Percentiles rank a stretch among this genome's conserved stretches.
phyloP scores from a whole-genome alignment of 225 moss, liverwort and hornwort species.

The Sphagnum contortum region DNA sequence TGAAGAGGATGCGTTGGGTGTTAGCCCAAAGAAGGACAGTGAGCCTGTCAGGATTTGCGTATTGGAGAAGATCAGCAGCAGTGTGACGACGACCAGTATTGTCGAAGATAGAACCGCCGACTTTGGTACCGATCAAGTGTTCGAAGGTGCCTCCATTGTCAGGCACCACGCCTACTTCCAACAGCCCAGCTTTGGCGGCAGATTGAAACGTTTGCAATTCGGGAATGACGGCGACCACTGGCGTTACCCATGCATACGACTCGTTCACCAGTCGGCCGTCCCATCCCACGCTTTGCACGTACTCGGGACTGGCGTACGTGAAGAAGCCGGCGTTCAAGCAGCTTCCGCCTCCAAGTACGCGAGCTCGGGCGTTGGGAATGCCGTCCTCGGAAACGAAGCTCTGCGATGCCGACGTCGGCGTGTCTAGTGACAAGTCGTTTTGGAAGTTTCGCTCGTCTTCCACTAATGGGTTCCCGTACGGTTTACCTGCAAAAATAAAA shows the following conservation, averaged over 20 bases:
- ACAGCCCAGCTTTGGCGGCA: slow-evolving; percentile 28
- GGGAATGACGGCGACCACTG: slow-evolving; percentile 55
- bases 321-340: slow-evolving; percentile 79
- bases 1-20: slow-evolving; percentile 24
- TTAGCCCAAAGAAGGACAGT: slow-evolving; percentile 26
- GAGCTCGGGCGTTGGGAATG: slow-evolving; percentile 20
- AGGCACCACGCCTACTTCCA: slow-evolving; percentile 41
- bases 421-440: too few relatives aligned
- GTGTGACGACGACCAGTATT: slow-evolving; percentile 43
- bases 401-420: too few relatives aligned
- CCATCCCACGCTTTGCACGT: slow-evolving; percentile 30
- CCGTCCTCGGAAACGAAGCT: slow-evolving; percentile 8
- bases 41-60: slow-evolving; percentile 27
- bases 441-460: too few relatives aligned
- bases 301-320: slow-evolving; percentile 50
- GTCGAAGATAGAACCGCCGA: slow-evolving; percentile 55
- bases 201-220: slow-evolving; percentile 34
- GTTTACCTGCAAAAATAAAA: neutral
- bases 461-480: too few relatives aligned
- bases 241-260: slow-evolving; percentile 64
- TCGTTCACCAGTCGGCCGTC: slow-evolving; percentile 36
- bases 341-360: slow-evolving; percentile 53
- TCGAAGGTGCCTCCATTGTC: slow-evolving; percentile 40
- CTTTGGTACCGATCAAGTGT: slow-evolving; percentile 54
- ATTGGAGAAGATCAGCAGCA: slow-evolving; percentile 58